These are phyloP conservation scores for Psophocarpus tetragonolobus DNA, from an alignment of 306 rosid species.

Conservation along the genomic window DNA sequence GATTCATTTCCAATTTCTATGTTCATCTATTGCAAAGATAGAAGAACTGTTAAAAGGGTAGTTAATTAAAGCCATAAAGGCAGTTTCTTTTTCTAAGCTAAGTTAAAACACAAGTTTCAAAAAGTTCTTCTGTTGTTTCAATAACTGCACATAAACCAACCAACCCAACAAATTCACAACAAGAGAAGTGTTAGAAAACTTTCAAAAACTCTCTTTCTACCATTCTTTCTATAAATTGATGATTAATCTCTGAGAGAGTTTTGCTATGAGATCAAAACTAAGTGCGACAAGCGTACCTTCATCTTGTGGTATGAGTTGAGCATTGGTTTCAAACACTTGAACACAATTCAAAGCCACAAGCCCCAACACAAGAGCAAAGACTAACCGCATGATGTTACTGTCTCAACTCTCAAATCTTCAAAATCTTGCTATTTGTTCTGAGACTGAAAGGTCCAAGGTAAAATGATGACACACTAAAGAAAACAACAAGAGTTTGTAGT, in stretches of 20 bases:
- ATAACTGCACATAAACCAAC: background rate
- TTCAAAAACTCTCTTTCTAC: too few relatives aligned
- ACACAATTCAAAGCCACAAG: conserved; percentile 45
- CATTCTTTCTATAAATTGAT: too few relatives aligned
- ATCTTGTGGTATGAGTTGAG: conserved; percentile 57
- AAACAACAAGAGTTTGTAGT: background rate
- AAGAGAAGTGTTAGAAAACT: too few relatives aligned
- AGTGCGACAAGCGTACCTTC: conserved; percentile 57
- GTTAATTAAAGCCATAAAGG: conserved; percentile 12
- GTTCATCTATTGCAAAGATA: background rate
- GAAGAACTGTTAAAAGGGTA: conserved; percentile 10
- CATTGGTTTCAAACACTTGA: conserved; percentile 45
- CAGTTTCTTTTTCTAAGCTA: background rate
- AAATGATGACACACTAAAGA: background rate
- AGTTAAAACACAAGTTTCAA: background rate
- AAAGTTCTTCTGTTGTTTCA: background rate
- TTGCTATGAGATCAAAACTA: background rate
- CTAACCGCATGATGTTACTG: conserved; percentile 49
- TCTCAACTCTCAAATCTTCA: background rate
- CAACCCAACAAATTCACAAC: background rate
- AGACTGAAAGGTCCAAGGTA: background rate
- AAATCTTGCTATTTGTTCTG: background rate
- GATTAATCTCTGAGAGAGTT: too few relatives aligned
- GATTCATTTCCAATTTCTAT: background rate
- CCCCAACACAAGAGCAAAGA: conserved; percentile 27